A percentile compares a stretch with the other conserved stretches of the same genome.
phyloP scores from a whole-genome alignment of 2,329 filamentous ascomycete genomes.

The Fusarium secorum region DNA sequence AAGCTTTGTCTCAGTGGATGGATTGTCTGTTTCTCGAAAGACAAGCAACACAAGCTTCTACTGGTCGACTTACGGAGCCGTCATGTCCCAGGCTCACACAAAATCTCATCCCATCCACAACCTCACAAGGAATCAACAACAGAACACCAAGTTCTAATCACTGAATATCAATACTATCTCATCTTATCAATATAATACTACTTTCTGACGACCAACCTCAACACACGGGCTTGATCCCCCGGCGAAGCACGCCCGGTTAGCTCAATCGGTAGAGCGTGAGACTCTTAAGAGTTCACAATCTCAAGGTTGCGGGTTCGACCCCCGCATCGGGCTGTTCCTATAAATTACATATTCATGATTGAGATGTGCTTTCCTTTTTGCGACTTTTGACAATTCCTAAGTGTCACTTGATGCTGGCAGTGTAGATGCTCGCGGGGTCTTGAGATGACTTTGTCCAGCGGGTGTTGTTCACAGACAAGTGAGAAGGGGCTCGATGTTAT shows the following conservation, averaged over 20 bases:
- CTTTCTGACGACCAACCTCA: accelerated
- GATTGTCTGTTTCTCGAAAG: accelerated
- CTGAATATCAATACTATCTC: accelerated
- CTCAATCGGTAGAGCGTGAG: conserved; percentile 68
- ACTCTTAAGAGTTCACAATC: conserved; percentile 63
- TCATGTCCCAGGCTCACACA: too few relatives aligned
- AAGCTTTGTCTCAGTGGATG: not conserved
- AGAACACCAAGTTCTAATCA: not conserved
- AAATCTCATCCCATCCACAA: accelerated
- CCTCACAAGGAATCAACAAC: accelerated
- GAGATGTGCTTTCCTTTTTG: conserved; percentile 31
- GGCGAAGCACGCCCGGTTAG: conserved; percentile 56
- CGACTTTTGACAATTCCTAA: accelerated
- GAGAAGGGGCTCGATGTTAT: not conserved
- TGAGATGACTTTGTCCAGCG: not conserved
- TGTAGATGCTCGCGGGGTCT: accelerated
- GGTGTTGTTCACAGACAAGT: not conserved
- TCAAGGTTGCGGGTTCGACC: conserved; percentile 66
- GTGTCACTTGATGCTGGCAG: accelerated
- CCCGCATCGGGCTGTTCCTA: conserved; percentile 54
- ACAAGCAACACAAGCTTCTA: not conserved
- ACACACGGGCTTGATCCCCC: conserved; percentile 45
- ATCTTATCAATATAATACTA: accelerated
- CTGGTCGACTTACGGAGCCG: too few relatives aligned
- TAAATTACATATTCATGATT: conserved; percentile 28